Base-by-base conservation (phyloP, 768 basidiomycete species). In the Naganishia vishniacii region DNA sequence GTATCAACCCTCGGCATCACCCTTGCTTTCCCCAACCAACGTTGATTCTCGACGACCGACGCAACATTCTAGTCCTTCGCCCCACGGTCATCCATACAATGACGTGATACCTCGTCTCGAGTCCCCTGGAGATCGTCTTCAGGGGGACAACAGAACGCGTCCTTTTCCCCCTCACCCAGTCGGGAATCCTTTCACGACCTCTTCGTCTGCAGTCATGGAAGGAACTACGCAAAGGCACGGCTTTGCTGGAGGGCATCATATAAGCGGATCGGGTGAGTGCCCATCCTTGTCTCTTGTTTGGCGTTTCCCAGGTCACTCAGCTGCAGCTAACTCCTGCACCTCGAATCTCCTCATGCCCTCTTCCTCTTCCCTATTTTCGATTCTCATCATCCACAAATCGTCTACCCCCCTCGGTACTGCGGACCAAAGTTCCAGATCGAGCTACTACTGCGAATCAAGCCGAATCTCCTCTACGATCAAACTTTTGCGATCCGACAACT, bases 181-280 rank as follows among this genome's bases (percentile, higher is more conserved):
- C 18, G 37, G 34, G 23, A n/a, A 37, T 56, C 53, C 53, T 56
- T 56, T 56, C 53, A 56, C 37, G 37, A n/a, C 18, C 37, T 56
- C 23, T 13, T 25, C 31, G 5, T 40, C 34, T 23, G 34, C 34
- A 25, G 34, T 29, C 13, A 13, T 13, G 9, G n/a, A 56, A 16
- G n/a, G 23, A n/a, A 12, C 37, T 25, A 6, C 53, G 34, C 53
- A 56, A 26, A 40, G 12, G 23, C 18, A 26, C 23, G 18, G 13
- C 8, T 11, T 18, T 37, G 34, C 40, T 29, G 11, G 32, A 2
- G 53, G 23, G 34, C n/a, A 29, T 26, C 25, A 56, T 20, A 56
- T 40, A 37, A 41, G 26, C 26, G 1, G 23, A 56, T 15, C 9
- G 11, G 37, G 53, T 56, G 13, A 56, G 53, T 56, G 2, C 37